Evolutionary conservation across 768 basidiomycete species (phyloP), one percentile per base, ranked within the genome.

Genomic region (Tricholomella constricta): DNA sequence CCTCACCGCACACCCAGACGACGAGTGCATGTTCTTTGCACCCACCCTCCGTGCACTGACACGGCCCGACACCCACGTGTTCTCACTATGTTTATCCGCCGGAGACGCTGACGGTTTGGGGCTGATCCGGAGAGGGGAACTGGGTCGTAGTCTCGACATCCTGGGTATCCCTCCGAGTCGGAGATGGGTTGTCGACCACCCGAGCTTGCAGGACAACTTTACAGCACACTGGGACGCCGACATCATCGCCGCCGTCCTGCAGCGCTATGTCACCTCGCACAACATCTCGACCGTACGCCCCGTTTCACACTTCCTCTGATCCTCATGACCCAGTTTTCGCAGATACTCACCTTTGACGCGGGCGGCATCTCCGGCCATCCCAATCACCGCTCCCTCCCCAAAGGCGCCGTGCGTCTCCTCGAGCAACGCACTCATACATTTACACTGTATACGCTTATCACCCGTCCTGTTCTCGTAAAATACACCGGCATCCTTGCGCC

Each of bases 1-100:
- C 3, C 68, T 98, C 40, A 96, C 94, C 0, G 93, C 94, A 23
- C 94, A 98, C 65, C 94, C 94, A 2, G 94, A 97, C 65, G 94
- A 98, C 66, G 94, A 97, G 72, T 86, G 85, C 66, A 82, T 95
- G 79, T 98, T 98, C 78, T 98, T 98, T 67, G 85, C 86, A 3
- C 94, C 94, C 0, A 94, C 91, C 0, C 67, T 96, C 12, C 71
- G 86, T 27, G 76, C 80, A 2, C 75, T 94, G 58, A 35, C 23
- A 25, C 47, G 51, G 25, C 38, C 63, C 43, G 27, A 48, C 56
- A 61, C 38, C 27, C 43, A 25, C 35, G 47, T 35, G 0, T 81
- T 73, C 57, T 88, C 82, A 0, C 64, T 95, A 15, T 94, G 91
- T 54, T 64, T 98, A 48, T 94, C 91, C 5, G 74, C 70, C 19